phyloP scores from a whole-genome alignment of 1,284 basidiomycete genomes.

The Schizophyllum commune region DNA sequence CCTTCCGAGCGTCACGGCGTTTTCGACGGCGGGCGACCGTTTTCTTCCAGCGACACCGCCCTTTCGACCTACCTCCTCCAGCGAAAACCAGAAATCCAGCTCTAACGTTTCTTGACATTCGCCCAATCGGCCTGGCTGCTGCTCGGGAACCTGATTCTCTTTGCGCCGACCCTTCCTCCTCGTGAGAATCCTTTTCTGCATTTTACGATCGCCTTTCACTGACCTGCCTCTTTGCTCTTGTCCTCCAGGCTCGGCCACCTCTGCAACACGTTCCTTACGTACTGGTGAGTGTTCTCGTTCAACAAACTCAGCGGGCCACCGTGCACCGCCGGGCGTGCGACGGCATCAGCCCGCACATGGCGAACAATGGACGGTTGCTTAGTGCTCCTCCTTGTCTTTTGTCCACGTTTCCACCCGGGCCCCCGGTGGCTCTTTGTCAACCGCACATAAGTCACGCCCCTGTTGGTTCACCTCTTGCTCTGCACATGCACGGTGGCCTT shows the following conservation, averaged over 20 bases:
- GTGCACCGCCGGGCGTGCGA: conserved; percentile 15
- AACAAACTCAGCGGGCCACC: conserved; percentile 2
- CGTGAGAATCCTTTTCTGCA: background rate
- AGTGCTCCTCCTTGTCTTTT: conserved; percentile 4
- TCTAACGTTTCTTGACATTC: background rate
- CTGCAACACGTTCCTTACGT: conserved; percentile 53
- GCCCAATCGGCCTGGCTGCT: background rate
- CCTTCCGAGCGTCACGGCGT: background rate
- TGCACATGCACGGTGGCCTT: background rate
- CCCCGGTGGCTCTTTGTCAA: conserved; percentile 19
- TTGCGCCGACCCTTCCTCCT: background rate
- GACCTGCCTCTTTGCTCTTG: conserved; percentile 13
- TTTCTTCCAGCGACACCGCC: background rate
- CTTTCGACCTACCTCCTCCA: background rate
- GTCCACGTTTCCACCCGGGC: conserved; percentile 11
- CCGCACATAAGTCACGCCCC: conserved; percentile 11
- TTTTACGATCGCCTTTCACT: background rate
- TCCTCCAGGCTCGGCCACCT: conserved; percentile 60
- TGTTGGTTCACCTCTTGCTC: background rate
- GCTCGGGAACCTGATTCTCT: background rate
- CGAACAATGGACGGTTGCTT: conserved; percentile 26
- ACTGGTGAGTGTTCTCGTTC: conserved; percentile 30
- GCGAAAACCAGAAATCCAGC: background rate
- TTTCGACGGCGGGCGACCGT: background rate
- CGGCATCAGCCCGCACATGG: conserved; percentile 21